Evolutionary conservation across 176 grass and related monocot genomes (phyloP).

Genomic region (Paspalum notatum): DNA sequence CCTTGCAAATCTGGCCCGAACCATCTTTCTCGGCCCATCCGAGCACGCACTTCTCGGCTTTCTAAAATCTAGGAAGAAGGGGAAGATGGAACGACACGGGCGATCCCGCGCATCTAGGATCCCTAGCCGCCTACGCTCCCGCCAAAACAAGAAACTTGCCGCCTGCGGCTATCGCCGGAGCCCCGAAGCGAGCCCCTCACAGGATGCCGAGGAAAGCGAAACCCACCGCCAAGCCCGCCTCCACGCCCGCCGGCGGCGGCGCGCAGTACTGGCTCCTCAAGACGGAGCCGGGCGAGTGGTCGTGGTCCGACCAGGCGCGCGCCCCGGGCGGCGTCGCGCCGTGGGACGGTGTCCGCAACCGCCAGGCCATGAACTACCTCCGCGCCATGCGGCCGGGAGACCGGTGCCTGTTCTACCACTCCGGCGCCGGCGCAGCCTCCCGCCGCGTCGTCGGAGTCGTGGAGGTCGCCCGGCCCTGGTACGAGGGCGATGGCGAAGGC

Average conservation of each 20-base stretch:
- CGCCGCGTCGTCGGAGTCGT: conserved; percentile 75
- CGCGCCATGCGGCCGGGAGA: conserved; percentile 71
- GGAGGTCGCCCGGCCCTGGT: conserved; percentile 68
- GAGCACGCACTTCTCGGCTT: background rate
- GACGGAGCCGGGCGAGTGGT: conserved; percentile 89
- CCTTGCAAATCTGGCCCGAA: background rate
- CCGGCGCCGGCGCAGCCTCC: conserved; percentile 54
- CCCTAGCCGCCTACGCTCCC: conserved; percentile 38
- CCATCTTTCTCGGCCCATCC: background rate
- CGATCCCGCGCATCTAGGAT: background rate
- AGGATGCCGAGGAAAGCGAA: conserved; percentile 49
- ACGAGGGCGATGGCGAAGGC: conserved; percentile 26
- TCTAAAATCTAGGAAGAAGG: background rate
- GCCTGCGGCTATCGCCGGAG: conserved; percentile 38
- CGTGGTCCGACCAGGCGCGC: conserved; percentile 76
- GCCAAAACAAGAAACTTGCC: conserved; percentile 35
- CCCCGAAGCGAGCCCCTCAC: background rate
- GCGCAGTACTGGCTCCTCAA: conserved; percentile 73
- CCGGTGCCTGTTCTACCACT: conserved; percentile 87
- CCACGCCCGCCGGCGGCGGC: background rate
- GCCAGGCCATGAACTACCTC: conserved; percentile 72
- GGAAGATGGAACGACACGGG: background rate
- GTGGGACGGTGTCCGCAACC: conserved; percentile 92
- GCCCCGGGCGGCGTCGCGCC: conserved; percentile 58
- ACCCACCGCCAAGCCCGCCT: background rate